These are phyloP conservation scores for Senna tora DNA, from an alignment of 306 rosid genomes.

Conservation along the genomic window DNA sequence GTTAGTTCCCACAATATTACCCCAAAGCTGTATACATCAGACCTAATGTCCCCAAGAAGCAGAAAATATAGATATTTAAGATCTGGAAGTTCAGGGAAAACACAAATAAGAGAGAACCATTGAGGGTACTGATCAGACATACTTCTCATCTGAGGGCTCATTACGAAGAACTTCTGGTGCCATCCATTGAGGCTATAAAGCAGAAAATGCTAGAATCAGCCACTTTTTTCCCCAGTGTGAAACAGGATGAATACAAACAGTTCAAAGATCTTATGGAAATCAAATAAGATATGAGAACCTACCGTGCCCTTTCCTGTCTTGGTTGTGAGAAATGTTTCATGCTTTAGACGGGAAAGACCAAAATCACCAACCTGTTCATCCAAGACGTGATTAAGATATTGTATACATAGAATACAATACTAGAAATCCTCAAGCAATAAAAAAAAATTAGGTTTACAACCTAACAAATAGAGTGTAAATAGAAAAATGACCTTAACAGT, in stretches of 20 bases:
- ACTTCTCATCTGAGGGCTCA: conserved; percentile 98
- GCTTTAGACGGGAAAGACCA: conserved; percentile 98
- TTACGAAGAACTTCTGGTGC: conserved; percentile 99
- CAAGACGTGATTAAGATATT: conserved; percentile 28
- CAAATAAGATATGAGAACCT: conserved; percentile 12
- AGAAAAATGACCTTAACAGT: conserved; percentile 75
- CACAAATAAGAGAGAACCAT: conserved; percentile 5
- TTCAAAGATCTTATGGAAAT: background rate
- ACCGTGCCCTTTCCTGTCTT: conserved; percentile 99
- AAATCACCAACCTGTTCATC: conserved; percentile 89
- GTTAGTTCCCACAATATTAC: conserved; percentile 98
- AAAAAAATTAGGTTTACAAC: conserved; percentile 14
- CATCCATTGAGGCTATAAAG: conserved; percentile 98
- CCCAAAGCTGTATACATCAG: conserved; percentile 96
- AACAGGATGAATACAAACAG: background rate
- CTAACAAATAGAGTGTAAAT: conserved; percentile 25
- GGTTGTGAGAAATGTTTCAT: conserved; percentile 85
- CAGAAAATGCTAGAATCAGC: conserved; percentile 38
- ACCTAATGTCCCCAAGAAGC: conserved; percentile 62
- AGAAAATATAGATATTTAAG: conserved; percentile 22
- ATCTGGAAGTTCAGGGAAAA: conserved; percentile 18
- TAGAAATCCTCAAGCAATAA: conserved; percentile 17
- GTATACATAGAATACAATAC: conserved; percentile 22
- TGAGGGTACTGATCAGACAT: conserved; percentile 40
- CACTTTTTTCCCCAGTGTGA: conserved; percentile 9